phyloP scores from a whole-genome alignment of 371 early-diverging fungal species.

The Mortierella sp. region DNA sequence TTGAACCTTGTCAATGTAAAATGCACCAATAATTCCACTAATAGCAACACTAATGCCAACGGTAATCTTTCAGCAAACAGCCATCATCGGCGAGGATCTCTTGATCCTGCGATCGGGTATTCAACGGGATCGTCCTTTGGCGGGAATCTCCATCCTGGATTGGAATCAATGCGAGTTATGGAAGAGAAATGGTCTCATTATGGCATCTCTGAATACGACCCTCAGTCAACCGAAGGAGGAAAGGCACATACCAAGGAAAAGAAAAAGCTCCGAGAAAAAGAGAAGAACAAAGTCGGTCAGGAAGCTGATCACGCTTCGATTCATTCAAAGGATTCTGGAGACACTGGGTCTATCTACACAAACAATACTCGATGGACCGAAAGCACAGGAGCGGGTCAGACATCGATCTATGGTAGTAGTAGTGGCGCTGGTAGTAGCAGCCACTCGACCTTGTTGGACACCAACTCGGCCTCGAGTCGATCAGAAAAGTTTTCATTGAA shows the following conservation, averaged over 20 bases:
- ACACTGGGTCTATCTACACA: conserved; percentile 32
- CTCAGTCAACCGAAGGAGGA: conserved; percentile 12
- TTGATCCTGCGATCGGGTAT: conserved; percentile 22
- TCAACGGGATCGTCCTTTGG: conserved; percentile 20
- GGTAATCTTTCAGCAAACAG: neutral
- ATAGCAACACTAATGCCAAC: neutral
- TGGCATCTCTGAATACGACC: conserved; percentile 44
- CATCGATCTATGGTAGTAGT: conserved; percentile 19
- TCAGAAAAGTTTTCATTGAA: conserved; percentile 44
- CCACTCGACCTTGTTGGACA: conserved; percentile 11
- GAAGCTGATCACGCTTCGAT: conserved; percentile 29
- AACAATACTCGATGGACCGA: conserved; percentile 15
- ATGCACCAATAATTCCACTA: neutral
- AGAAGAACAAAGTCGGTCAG: neutral
- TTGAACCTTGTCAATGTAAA: neutral
- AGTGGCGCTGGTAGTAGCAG: conserved; percentile 25
- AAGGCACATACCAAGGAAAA: conserved; percentile 24
- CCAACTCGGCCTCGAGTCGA: conserved; percentile 17
- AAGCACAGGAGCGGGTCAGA: conserved; percentile 6
- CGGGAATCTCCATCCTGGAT: conserved; percentile 10
- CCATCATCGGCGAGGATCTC: conserved; percentile 24
- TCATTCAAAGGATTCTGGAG: conserved; percentile 44
- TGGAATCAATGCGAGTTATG: conserved; percentile 13
- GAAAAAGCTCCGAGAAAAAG: conserved; percentile 15
- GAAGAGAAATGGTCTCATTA: conserved; percentile 38